Conservation (phyloP, 2,329 filamentous ascomycete species). For the Monilinia fructigena region DNA sequence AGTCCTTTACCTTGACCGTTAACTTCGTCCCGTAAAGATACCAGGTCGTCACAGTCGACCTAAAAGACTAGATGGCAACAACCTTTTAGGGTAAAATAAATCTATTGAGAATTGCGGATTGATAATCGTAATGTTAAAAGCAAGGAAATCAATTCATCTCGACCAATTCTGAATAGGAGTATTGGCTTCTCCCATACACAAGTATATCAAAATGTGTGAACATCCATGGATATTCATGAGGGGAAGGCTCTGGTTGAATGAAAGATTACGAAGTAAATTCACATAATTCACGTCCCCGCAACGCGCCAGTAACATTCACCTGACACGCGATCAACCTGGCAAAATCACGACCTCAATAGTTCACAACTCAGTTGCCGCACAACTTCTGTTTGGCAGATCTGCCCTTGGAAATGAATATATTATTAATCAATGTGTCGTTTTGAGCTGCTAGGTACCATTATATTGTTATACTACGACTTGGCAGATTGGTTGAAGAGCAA, state of each 20-base stretch:
- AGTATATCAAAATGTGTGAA: not conserved
- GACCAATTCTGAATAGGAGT: not conserved
- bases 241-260: not conserved
- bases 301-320: not conserved
- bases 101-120: not conserved
- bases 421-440: conserved; percentile 39
- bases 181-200: not conserved
- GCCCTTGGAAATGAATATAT: not conserved
- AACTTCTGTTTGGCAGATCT: not conserved
- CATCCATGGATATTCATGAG: not conserved
- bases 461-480: conserved; percentile 35
- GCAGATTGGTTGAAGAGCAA: conserved; percentile 29
- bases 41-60: too few relatives aligned
- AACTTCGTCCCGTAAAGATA: too few relatives aligned
- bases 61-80: too few relatives aligned
- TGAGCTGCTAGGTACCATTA: conserved; percentile 37
- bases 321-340: not conserved
- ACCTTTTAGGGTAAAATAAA: not conserved
- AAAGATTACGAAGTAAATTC: not conserved
- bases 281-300: conserved; percentile 1
- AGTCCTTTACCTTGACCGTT: not conserved
- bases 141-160: not conserved
- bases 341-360: conserved; percentile 10
- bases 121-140: not conserved
- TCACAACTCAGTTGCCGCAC: conserved; percentile 2